Conservation (phyloP, 495 filamentous ascomycete species). For the Staphylotrichum tortipilum region DNA sequence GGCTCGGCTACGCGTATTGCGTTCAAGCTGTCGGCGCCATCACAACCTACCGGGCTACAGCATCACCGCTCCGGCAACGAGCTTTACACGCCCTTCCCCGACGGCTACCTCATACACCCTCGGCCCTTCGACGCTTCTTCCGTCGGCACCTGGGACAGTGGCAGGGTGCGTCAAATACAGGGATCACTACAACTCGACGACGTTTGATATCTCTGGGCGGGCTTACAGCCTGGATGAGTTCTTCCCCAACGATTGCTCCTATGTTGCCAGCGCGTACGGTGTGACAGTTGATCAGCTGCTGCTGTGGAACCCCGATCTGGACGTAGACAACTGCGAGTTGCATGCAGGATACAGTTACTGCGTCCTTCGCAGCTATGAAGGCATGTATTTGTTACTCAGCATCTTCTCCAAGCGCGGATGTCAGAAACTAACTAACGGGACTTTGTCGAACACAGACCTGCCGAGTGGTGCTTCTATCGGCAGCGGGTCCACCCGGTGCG, state of each 20-base stretch:
- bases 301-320: not conserved
- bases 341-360: not conserved
- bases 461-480: no score
- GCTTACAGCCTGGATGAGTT: no score
- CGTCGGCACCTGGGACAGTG: not conserved
- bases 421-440: no score
- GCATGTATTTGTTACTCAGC: no score
- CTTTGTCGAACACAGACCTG: no score
- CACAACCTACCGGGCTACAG: not conserved
- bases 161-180: not conserved
- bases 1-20: not conserved
- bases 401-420: no score
- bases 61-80: not conserved
- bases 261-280: not conserved
- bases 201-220: no score
- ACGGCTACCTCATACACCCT: not conserved
- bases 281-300: not conserved
- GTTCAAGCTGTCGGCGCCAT: not conserved
- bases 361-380: no score
- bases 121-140: not conserved
- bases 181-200: not conserved
- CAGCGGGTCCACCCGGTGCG: no score
- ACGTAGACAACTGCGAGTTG: not conserved
- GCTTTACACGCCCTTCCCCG: not conserved
- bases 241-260: not conserved